These are phyloP conservation scores for Iris pallida DNA, from an alignment of 116 monocot genomes.

Conservation along the genomic window DNA sequence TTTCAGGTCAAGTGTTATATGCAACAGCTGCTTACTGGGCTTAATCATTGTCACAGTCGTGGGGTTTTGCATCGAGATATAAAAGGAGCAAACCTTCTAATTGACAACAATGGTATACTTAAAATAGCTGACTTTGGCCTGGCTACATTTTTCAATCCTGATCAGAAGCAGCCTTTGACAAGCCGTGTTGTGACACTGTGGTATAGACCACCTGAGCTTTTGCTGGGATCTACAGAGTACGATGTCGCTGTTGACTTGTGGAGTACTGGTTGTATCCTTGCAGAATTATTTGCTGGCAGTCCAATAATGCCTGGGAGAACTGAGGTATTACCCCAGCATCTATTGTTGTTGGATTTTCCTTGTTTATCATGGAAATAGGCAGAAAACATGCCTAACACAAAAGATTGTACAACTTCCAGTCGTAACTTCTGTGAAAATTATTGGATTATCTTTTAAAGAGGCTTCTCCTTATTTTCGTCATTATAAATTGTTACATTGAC, in stretches of 20 bases:
- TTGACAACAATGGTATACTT: constrained; percentile 23
- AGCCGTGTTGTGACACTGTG: constrained; percentile 30
- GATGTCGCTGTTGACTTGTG: constrained; percentile 28
- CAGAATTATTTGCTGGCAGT: constrained; percentile 24
- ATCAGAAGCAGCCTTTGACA: constrained; percentile 19
- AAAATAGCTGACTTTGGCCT: constrained; percentile 33
- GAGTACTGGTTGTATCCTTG: constrained; percentile 30
- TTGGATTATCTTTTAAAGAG: too few relatives aligned
- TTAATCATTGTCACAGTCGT: constrained; percentile 26
- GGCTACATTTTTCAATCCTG: constrained; percentile 19
- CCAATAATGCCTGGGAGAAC: constrained; percentile 34
- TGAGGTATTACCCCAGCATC: constrained; percentile 10
- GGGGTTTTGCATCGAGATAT: constrained; percentile 31
- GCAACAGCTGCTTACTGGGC: constrained; percentile 30
- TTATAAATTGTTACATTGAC: too few relatives aligned
- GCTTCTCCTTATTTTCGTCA: too few relatives aligned
- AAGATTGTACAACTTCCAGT: too few relatives aligned
- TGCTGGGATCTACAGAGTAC: constrained; percentile 26
- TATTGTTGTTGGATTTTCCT: too few relatives aligned
- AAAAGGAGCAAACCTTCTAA: constrained; percentile 29
- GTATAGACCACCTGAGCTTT: constrained; percentile 33
- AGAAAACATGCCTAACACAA: too few relatives aligned
- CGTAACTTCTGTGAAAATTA: too few relatives aligned
- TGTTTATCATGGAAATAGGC: too few relatives aligned
- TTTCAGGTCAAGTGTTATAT: constrained; percentile 31